Conservation (phyloP, 2,329 filamentous ascomycete genomes). For the Allantophomopsis cytisporea region DNA sequence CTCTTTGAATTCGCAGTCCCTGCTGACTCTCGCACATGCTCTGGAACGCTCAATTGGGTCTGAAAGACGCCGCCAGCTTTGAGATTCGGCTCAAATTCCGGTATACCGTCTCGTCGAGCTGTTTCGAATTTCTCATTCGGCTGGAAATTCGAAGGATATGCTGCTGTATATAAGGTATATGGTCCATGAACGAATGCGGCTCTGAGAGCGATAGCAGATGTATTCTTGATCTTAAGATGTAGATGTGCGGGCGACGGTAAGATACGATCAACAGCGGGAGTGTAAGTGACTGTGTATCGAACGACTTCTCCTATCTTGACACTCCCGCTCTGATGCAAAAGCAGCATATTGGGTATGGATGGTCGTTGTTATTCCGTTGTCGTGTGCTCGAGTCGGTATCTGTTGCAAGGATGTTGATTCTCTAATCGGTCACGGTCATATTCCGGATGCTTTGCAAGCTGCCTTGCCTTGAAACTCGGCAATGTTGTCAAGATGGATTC, state of each 20-base stretch:
- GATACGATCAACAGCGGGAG: slow-evolving; percentile 76
- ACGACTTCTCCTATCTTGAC: slow-evolving; percentile 93
- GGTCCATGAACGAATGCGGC: slow-evolving; percentile 95
- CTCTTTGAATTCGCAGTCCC: slow-evolving; percentile 30
- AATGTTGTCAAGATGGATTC: too few relatives aligned
- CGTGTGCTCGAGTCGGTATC: too few relatives aligned
- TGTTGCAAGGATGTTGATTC: too few relatives aligned
- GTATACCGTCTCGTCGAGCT: slow-evolving; percentile 58
- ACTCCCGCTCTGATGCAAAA: slow-evolving; percentile 80
- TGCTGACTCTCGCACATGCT: slow-evolving; percentile 57
- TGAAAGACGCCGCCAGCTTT: slow-evolving; percentile 87
- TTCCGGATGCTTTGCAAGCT: too few relatives aligned
- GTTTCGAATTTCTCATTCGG: slow-evolving; percentile 67
- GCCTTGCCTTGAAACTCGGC: too few relatives aligned
- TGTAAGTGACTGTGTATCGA: slow-evolving; percentile 86
- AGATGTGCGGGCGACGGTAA: slow-evolving; percentile 72
- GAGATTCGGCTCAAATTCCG: slow-evolving; percentile 90
- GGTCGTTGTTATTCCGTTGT: too few relatives aligned
- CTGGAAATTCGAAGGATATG: slow-evolving; percentile 72
- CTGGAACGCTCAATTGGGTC: slow-evolving; percentile 67
- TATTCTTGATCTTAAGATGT: slow-evolving; percentile 82
- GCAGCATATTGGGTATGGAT: slow-evolving; percentile 49
- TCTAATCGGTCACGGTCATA: too few relatives aligned
- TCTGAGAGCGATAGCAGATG: slow-evolving; percentile 76
- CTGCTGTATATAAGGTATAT: slow-evolving; percentile 78